A percentile compares a stretch with the other conserved stretches of the same genome.
These are phyloP conservation scores for Tympanopsis confertula DNA, from an alignment of 2,329 filamentous ascomycete species.

Conservation along the genomic window DNA sequence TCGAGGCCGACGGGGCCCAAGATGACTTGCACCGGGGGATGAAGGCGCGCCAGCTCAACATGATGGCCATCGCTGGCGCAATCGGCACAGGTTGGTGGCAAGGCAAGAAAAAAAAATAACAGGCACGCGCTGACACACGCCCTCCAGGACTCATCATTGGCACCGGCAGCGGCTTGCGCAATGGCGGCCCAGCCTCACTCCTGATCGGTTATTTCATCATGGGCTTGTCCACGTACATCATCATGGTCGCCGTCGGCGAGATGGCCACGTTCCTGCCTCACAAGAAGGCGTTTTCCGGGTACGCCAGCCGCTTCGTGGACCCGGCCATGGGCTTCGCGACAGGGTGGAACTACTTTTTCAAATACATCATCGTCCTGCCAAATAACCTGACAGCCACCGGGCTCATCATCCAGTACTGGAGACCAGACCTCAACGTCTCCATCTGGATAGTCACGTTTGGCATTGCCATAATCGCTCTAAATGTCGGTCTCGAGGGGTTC, in stretches of 20 bases:
- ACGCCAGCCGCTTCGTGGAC: constrained; percentile 16
- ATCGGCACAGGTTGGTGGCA: constrained; percentile 20
- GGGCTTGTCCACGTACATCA: constrained; percentile 39
- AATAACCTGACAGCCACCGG: constrained; percentile 26
- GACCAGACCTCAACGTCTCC: constrained; percentile 21
- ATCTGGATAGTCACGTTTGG: constrained; percentile 24
- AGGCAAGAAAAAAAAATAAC: too few species aligned
- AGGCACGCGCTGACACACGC: too few species aligned
- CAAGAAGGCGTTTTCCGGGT: constrained; percentile 15
- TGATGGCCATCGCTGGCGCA: constrained; percentile 24
- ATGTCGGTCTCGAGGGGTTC: constrained; percentile 10
- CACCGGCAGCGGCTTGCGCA: constrained; percentile 33
- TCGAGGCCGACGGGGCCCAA: constrained; percentile 12
- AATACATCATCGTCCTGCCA: constrained; percentile 23
- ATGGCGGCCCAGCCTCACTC: constrained; percentile 28
- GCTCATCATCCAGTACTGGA: constrained; percentile 24
- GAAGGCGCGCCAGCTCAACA: constrained; percentile 38
- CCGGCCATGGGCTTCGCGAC: constrained; percentile 24
- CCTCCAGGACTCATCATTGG: constrained; percentile 36
- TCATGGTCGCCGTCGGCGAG: constrained; percentile 33
- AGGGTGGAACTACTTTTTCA: constrained; percentile 35
- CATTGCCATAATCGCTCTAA: constrained; percentile 18
- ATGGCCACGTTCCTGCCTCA: constrained; percentile 15
- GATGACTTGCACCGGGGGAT: constrained; percentile 35
- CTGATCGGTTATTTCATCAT: constrained; percentile 27